Percentiles rank a stretch among this genome's conserved stretches.
These are phyloP conservation scores for Gloeostereum incarnatum DNA, from an alignment of 768 basidiomycete species.

Conservation along the genomic window DNA sequence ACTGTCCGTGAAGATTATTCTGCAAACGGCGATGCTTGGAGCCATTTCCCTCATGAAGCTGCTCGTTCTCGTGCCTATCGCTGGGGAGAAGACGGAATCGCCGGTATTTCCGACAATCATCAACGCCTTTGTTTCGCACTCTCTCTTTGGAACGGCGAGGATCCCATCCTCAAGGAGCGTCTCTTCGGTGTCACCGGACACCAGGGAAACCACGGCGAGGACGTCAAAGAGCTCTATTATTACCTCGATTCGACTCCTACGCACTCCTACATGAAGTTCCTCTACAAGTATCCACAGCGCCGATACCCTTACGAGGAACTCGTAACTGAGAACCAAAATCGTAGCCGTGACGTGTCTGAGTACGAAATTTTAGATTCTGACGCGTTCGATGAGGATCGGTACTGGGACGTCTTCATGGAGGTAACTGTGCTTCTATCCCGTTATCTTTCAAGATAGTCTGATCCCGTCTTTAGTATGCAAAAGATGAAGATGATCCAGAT, in stretches of 20 bases:
- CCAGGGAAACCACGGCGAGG: slow-evolving; percentile 98
- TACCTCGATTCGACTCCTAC: slow-evolving; percentile 98
- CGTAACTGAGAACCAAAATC: slow-evolving; percentile 72
- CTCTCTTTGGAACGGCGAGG: slow-evolving; percentile 91
- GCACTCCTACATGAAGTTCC: slow-evolving; percentile 99
- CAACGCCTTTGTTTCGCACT: slow-evolving; percentile 87
- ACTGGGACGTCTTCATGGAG: slow-evolving; percentile 99
- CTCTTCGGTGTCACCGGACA: slow-evolving; percentile 94
- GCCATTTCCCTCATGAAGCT: slow-evolving; percentile 90
- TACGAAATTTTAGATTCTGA: slow-evolving; percentile 93
- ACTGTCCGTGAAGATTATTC: slow-evolving; percentile 99
- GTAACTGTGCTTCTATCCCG: slow-evolving; percentile 24
- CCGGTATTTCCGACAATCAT: slow-evolving; percentile 95
- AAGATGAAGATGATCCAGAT: slow-evolving; percentile 88
- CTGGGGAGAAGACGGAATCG: slow-evolving; percentile 99
- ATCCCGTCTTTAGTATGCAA: slow-evolving; percentile 67
- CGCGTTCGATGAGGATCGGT: slow-evolving; percentile 83
- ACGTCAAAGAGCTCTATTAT: slow-evolving; percentile 98
- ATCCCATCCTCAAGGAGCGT: slow-evolving; percentile 93
- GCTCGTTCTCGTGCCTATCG: slow-evolving; percentile 91
- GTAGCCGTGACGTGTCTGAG: slow-evolving; percentile 81
- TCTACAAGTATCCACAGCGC: slow-evolving; percentile 97
- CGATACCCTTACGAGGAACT: slow-evolving; percentile 92
- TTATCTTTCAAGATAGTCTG: slow-evolving; percentile 1
- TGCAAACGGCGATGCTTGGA: slow-evolving; percentile 91